phyloP scores from a whole-genome alignment of 192 early-diverging fungal genomes.

The Haplosporangium gracile region DNA sequence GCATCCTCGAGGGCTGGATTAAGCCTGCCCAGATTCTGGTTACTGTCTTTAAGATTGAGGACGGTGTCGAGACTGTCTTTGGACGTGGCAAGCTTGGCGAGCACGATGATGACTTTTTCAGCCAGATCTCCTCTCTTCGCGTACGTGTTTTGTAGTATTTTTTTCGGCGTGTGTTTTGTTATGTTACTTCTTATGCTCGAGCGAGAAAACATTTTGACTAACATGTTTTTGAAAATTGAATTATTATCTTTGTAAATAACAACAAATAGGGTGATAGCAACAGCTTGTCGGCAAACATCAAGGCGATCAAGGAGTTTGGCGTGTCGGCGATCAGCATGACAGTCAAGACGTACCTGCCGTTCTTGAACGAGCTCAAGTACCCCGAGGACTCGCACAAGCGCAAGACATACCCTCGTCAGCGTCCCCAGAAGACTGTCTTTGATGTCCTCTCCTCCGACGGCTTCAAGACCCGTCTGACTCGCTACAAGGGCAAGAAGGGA shows the following conservation, averaged over 20 bases:
- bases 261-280: constrained; percentile 29
- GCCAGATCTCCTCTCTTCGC: constrained; percentile 39
- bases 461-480: constrained; percentile 38
- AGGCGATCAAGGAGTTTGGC: constrained; percentile 28
- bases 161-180: neutral
- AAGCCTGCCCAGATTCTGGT: constrained; percentile 53
- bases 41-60: constrained; percentile 49
- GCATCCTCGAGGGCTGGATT: constrained; percentile 54
- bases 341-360: constrained; percentile 40
- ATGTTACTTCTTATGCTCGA: neutral
- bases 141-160: constrained; percentile 24
- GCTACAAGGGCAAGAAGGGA: constrained; percentile 58
- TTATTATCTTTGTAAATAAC: neutral
- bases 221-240: too few relatives aligned
- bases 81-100: constrained; percentile 56
- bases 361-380: constrained; percentile 55
- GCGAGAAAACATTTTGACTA: too few relatives aligned
- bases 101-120: constrained; percentile 49
- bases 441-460: constrained; percentile 48
- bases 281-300: constrained; percentile 17
- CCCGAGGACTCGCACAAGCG: constrained; percentile 44
- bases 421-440: constrained; percentile 26
- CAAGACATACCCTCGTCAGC: constrained; percentile 40
- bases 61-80: constrained; percentile 41
- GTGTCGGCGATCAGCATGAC: constrained; percentile 21